Conservation (phyloP, 305 asterid genomes). For the Solanum hybrid region DNA sequence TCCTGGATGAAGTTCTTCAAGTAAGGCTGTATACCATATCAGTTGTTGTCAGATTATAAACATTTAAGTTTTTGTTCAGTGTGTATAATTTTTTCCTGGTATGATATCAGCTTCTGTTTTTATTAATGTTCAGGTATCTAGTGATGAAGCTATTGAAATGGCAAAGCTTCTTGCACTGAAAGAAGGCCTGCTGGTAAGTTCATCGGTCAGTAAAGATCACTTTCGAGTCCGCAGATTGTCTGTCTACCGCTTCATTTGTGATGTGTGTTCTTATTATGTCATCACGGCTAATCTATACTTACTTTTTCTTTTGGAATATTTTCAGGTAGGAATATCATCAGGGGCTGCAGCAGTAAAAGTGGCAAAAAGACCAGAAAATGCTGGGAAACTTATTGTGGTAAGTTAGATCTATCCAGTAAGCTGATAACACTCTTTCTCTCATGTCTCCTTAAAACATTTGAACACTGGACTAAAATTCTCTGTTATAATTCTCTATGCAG, state of each 20-base stretch:
- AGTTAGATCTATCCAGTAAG: slow-evolving; percentile 5
- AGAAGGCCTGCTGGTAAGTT: slow-evolving; percentile 33
- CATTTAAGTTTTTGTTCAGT: neutral
- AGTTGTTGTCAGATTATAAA: neutral
- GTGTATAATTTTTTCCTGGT: too few species aligned
- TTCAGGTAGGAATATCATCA: slow-evolving; percentile 39
- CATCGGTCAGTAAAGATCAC: neutral
- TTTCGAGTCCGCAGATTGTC: too few species aligned
- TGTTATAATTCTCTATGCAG: slow-evolving; percentile 2
- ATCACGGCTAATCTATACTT: neutral
- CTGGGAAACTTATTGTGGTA: slow-evolving; percentile 35
- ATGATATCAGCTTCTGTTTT: neutral
- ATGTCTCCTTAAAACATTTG: neutral
- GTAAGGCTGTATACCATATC: slow-evolving; percentile 18
- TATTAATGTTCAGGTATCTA: slow-evolving; percentile 15
- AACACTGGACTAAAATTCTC: neutral
- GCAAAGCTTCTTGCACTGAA: slow-evolving; percentile 28
- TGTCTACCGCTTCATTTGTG: neutral
- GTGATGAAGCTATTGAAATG: slow-evolving; percentile 38
- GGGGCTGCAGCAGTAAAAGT: slow-evolving; percentile 34
- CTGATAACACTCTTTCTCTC: neutral
- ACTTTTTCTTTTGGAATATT: neutral
- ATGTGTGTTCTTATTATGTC: neutral
- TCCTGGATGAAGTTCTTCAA: slow-evolving; percentile 28
- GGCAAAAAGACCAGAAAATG: slow-evolving; percentile 31